Evolutionary conservation across 2,329 filamentous ascomycete genomes (phyloP).

Genomic region (Berkeleyomyces rouxiae): DNA sequence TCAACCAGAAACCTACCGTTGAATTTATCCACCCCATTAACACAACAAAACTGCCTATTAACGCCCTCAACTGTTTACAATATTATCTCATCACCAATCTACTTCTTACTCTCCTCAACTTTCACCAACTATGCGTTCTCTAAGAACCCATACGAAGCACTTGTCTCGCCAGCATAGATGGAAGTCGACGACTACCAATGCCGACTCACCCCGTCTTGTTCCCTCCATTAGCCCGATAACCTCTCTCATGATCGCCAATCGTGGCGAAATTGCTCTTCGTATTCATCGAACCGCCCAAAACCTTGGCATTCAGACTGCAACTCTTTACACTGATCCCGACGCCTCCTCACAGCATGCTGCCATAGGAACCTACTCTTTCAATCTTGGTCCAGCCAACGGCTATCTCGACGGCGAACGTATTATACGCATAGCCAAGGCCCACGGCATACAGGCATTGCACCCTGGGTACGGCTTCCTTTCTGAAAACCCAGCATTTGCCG

Average conservation of each 20-base stretch:
- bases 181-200: background rate
- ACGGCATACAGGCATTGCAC: conserved; percentile 81
- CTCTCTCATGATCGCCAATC: conserved; percentile 88
- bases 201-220: background rate
- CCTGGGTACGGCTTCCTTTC: conserved; percentile 93
- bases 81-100: too few species aligned
- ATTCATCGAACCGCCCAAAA: conserved; percentile 76
- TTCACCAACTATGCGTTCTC: too few species aligned
- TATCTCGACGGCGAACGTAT: conserved; percentile 93
- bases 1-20: too few species aligned
- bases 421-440: conserved; percentile 68
- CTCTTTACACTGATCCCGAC: conserved; percentile 88
- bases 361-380: conserved; percentile 67
- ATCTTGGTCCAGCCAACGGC: conserved; percentile 64
- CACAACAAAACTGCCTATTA: too few species aligned
- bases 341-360: conserved; percentile 74
- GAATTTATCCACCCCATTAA: too few species aligned
- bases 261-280: conserved; percentile 89
- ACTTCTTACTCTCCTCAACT: too few species aligned
- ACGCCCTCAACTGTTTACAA: too few species aligned
- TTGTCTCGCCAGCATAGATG: background rate
- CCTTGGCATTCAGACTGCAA: conserved; percentile 84
- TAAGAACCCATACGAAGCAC: background rate
- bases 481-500: conserved; percentile 83
- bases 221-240: conserved; percentile 34